phyloP scores from a whole-genome alignment of 805 yeast species.

The Candida broadrunensis region DNA sequence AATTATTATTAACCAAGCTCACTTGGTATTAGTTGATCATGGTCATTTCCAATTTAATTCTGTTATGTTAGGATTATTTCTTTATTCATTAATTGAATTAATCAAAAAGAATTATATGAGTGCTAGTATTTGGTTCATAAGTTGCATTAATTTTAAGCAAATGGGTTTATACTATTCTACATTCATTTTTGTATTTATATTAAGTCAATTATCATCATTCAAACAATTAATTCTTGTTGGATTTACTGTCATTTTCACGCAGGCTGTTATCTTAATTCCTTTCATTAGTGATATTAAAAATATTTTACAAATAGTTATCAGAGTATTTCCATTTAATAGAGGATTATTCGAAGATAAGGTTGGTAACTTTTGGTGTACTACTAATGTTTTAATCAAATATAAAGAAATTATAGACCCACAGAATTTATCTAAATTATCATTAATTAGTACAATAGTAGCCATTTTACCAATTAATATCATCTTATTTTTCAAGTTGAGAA shows the following conservation, averaged over 20 bases:
- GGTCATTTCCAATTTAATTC: slow-evolving; percentile 97
- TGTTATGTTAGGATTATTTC: slow-evolving; percentile 87
- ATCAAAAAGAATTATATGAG: slow-evolving; percentile 58
- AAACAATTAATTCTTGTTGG: slow-evolving; percentile 61
- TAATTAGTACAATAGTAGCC: slow-evolving; percentile 47
- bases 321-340: slow-evolving; percentile 89
- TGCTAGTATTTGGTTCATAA: slow-evolving; percentile 75
- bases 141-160: slow-evolving; percentile 83
- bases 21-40: slow-evolving; percentile 82
- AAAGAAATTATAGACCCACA: slow-evolving; percentile 49
- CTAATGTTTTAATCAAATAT: slow-evolving; percentile 75
- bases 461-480: slow-evolving; percentile 29
- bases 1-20: slow-evolving; percentile 81
- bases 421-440: slow-evolving; percentile 59
- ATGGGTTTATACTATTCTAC: slow-evolving; percentile 96
- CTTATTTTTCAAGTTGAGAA: slow-evolving; percentile 34
- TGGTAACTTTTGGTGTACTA: slow-evolving; percentile 96
- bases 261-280: slow-evolving; percentile 56
- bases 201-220: slow-evolving; percentile 48
- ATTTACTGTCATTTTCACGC: slow-evolving; percentile 56
- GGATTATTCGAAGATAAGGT: slow-evolving; percentile 98
- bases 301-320: slow-evolving; percentile 47
- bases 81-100: slow-evolving; percentile 64
- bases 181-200: slow-evolving; percentile 74
- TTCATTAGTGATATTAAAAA: slow-evolving; percentile 40